These are phyloP conservation scores for Colletotrichum somersetense DNA, from an alignment of 2,329 filamentous ascomycete species.

Conservation along the genomic window DNA sequence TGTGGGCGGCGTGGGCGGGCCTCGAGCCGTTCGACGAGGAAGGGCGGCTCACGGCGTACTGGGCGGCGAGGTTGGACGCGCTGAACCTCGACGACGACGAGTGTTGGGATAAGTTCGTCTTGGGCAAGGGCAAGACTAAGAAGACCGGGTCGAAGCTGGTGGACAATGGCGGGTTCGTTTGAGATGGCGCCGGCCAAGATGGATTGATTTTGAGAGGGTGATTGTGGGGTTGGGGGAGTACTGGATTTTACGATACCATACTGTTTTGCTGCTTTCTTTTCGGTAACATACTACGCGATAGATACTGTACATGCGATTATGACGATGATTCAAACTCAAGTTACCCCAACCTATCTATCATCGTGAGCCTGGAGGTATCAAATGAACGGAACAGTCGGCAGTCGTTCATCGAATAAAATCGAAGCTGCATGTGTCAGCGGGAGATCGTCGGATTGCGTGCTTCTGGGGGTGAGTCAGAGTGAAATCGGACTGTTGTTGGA, in stretches of 20 bases:
- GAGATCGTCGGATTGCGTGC: constrained; percentile 15
- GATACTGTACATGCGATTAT: neutral
- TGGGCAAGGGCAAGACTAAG: constrained; percentile 1
- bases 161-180: neutral
- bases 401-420: neutral
- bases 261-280: neutral
- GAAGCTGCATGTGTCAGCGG: neutral
- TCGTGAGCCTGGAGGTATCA: no score
- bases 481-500: neutral
- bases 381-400: neutral
- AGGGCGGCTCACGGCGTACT: constrained; percentile 44
- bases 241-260: neutral
- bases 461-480: constrained; percentile 3
- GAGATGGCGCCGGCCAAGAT: neutral
- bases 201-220: neutral
- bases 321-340: neutral
- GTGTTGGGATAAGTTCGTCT: constrained; percentile 22
- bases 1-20: constrained; percentile 49
- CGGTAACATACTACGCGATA: neutral
- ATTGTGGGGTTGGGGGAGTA: neutral
- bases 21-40: constrained; percentile 47
- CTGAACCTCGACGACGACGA: neutral
- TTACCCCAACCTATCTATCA: neutral
- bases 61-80: constrained; percentile 38
- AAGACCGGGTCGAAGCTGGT: neutral